These are phyloP conservation scores for Huntiella bhutanensis DNA, from an alignment of 2,329 filamentous ascomycete species.

Conservation along the genomic window DNA sequence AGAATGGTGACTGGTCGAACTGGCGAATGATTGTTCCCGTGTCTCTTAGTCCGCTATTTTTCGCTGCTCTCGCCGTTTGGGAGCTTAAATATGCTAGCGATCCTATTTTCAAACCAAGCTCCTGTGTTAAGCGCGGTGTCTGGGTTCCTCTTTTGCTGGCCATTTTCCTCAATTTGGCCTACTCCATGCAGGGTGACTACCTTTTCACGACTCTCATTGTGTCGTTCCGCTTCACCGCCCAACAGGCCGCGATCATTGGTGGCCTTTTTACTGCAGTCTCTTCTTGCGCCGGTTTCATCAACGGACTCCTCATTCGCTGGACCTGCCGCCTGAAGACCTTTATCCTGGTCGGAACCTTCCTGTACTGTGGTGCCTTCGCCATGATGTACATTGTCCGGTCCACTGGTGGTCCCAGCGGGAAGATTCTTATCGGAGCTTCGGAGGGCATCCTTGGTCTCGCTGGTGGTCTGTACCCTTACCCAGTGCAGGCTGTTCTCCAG, in stretches of 20 bases:
- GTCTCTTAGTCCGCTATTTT: conserved; percentile 25
- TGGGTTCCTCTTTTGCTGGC: conserved; percentile 45
- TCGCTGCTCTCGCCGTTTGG: conserved; percentile 31
- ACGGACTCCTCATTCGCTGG: conserved; percentile 36
- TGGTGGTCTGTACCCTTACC: conserved; percentile 40
- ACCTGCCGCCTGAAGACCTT: conserved; percentile 43
- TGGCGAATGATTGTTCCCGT: conserved; percentile 25
- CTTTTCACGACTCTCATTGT: conserved; percentile 43
- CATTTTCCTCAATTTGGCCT: conserved; percentile 35
- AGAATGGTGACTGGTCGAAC: conserved; percentile 1
- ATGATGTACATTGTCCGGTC: conserved; percentile 45
- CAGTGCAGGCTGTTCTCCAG: conserved; percentile 27
- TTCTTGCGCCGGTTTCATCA: conserved; percentile 35
- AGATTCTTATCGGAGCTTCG: conserved; percentile 16
- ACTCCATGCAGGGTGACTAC: conserved; percentile 46
- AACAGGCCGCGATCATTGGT: conserved; percentile 36
- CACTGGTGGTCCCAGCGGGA: conserved; percentile 21
- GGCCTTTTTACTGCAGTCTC: conserved; percentile 39
- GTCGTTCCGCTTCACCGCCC: conserved; percentile 38
- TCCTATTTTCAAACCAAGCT: conserved; percentile 25
- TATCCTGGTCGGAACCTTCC: conserved; percentile 37
- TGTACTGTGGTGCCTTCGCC: conserved; percentile 47
- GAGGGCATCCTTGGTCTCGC: conserved; percentile 44
- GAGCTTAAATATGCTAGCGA: conserved; percentile 25
- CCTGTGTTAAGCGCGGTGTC: conserved; percentile 32